Base-by-base conservation (phyloP, 176 grass and related monocot species). In the Eragrostis curvula region DNA sequence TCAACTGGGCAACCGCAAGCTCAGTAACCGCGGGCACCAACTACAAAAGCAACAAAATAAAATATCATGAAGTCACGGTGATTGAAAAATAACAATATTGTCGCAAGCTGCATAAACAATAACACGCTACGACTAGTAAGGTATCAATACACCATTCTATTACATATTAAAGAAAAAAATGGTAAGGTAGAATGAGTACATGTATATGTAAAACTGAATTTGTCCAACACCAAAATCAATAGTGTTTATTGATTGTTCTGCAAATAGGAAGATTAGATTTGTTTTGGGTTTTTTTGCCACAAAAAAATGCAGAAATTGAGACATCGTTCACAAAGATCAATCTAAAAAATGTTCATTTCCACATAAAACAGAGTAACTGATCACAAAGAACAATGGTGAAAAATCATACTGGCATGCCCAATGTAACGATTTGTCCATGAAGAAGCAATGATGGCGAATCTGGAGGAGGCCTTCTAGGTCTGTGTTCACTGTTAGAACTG, bases 1-100 rank as follows among this genome's bases (percentile, higher is more conserved):
- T 86, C 80, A 99, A 82, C 65, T 93, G 78, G 12, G 88, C 87
- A 88, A 99, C 84, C 15, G 96, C 50, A 44, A 93, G 88, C 87
- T 98, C 96, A 7, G 96, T 93, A 59, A 98, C 92, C 79, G 81
- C 86, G 65, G 92, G 90, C 25, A 98, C 92, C 84, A 98, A 93
- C 92, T 98, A 84, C 3, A 21, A 57, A 30, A 32, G 27, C 77
- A 87, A 82, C 61, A 74, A 48, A 73, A 57, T 51, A 60, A 10
- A 78, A 79, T 20, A 17, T 29, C 29, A 50, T 50, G 52, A 85
- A 36, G 68, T 50, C 66, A 56, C 44, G 3, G 60, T 2, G 65
- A 27, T 50, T 84, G 28, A 70, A 70, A 69, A 40, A 36, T 9
- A 80, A 12, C 14, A 5, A 56, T n/a, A 15, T 57, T 82, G 65